These are phyloP conservation scores for Lichina pygmaea DNA, from an alignment of 495 filamentous ascomycete genomes.

Conservation along the genomic window DNA sequence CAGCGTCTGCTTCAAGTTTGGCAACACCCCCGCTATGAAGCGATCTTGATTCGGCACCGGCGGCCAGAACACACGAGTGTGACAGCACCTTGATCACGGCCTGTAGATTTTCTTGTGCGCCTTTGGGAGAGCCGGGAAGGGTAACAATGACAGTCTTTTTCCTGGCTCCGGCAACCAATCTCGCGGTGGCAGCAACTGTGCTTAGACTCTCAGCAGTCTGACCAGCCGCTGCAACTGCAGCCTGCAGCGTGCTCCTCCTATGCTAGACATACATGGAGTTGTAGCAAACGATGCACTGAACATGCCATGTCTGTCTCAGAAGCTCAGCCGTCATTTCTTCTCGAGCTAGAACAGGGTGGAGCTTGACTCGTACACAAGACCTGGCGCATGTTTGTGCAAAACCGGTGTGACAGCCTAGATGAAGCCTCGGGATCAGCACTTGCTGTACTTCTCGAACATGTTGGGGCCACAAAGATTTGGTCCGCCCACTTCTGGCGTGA, in stretches of 20 bases:
- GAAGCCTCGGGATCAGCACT: not conserved
- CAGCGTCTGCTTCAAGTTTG: constrained; percentile 65
- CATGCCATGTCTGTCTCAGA: constrained; percentile 54
- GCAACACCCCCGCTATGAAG: constrained; percentile 60
- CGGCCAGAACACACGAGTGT: constrained; percentile 77
- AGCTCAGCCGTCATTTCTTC: constrained; percentile 5
- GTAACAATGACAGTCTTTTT: constrained; percentile 70
- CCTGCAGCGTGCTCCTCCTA: not conserved
- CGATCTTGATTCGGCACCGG: constrained; percentile 52
- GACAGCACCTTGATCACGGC: constrained; percentile 72
- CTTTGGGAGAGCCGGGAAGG: constrained; percentile 84
- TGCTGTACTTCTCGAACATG: not conserved
- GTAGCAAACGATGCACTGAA: constrained; percentile 56
- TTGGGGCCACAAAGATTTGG: not conserved
- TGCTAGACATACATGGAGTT: constrained; percentile 50
- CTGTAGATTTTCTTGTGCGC: constrained; percentile 86
- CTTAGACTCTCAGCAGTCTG: not conserved
- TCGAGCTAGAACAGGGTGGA: not conserved
- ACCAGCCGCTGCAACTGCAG: not conserved
- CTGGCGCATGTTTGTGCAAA: constrained; percentile 67
- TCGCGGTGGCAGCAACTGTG: constrained; percentile 86
- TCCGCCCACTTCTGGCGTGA: constrained; percentile 49
- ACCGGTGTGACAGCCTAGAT: constrained; percentile 49
- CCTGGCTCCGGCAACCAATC: constrained; percentile 74
- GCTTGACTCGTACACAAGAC: constrained; percentile 38